A percentile compares a stretch with the other conserved stretches of the same genome.
phyloP scores from a whole-genome alignment of 1,284 basidiomycete genomes.

The Irpex sp. region DNA sequence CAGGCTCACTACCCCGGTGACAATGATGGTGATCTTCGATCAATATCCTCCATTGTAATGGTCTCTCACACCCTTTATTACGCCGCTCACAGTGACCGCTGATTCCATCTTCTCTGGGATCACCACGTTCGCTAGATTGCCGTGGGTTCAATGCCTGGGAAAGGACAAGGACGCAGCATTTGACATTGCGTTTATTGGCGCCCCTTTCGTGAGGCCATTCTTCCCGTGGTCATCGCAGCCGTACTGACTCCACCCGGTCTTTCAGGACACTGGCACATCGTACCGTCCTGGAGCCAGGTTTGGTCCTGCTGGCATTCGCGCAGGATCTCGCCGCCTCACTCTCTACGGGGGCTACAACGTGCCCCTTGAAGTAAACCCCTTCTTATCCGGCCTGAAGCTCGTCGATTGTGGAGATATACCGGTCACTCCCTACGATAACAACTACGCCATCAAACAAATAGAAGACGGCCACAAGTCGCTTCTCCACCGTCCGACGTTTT shows the following conservation, averaged over 20 bases:
- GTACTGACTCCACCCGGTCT: background rate
- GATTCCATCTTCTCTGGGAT: conserved; percentile 73
- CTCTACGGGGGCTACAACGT: conserved; percentile 76
- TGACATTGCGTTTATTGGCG: conserved; percentile 78
- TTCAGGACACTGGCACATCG: conserved; percentile 68
- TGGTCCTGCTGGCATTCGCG: conserved; percentile 73
- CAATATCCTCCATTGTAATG: background rate
- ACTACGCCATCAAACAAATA: conserved; percentile 70
- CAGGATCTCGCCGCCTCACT: conserved; percentile 69
- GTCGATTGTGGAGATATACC: conserved; percentile 72
- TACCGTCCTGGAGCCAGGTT: conserved; percentile 79
- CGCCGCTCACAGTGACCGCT: conserved; percentile 49
- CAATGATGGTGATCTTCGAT: conserved; percentile 44
- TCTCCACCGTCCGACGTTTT: conserved; percentile 56
- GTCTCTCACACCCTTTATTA: conserved; percentile 2
- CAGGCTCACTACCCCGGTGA: conserved; percentile 50
- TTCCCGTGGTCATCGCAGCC: conserved; percentile 6
- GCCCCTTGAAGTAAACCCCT: conserved; percentile 66
- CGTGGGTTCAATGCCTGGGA: conserved; percentile 71
- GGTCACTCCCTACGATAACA: conserved; percentile 66
- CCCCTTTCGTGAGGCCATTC: conserved; percentile 60
- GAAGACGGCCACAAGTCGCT: conserved; percentile 63
- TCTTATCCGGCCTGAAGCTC: conserved; percentile 54
- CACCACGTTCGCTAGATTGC: conserved; percentile 71
- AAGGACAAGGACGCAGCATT: conserved; percentile 51